Conservation (phyloP, 2,329 filamentous ascomycete genomes). For the Aspergillus carbonarius region DNA sequence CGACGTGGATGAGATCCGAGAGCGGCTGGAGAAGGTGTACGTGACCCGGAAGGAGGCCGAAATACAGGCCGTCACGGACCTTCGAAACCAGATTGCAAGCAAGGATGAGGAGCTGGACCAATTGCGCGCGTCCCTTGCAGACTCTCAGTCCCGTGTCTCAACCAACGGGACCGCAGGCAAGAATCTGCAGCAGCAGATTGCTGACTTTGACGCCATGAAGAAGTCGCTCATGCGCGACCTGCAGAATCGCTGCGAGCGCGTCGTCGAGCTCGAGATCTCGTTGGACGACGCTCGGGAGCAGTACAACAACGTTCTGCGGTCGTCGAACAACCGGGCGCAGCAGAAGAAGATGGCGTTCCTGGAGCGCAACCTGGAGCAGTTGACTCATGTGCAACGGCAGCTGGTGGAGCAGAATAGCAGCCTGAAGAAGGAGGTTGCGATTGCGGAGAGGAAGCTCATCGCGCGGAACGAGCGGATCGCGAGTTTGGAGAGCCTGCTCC, state of each 20-base stretch:
- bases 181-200: slow-evolving; percentile 95
- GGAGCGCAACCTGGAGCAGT: slow-evolving; percentile 94
- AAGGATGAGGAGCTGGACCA: slow-evolving; percentile 80
- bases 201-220: slow-evolving; percentile 99
- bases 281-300: slow-evolving; percentile 97
- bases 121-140: slow-evolving; percentile 76
- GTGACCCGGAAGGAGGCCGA: slow-evolving; percentile 72
- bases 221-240: slow-evolving; percentile 98
- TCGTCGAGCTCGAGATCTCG: slow-evolving; percentile 96
- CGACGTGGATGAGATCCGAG: slow-evolving; percentile 83
- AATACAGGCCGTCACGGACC: slow-evolving; percentile 69
- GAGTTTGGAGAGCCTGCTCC: slow-evolving; percentile 84
- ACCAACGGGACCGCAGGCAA: slow-evolving; percentile 66
- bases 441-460: slow-evolving; percentile 95
- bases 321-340: slow-evolving; percentile 95
- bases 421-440: slow-evolving; percentile 98
- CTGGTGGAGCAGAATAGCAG: slow-evolving; percentile 96
- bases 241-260: slow-evolving; percentile 95
- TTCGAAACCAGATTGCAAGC: slow-evolving; percentile 72
- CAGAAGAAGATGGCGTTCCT: slow-evolving; percentile 99
- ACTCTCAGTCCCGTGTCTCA: slow-evolving; percentile 55
- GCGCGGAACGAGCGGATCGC: slow-evolving; percentile 96
- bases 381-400: slow-evolving; percentile 95
- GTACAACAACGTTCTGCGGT: slow-evolving; percentile 96
- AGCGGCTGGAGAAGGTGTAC: slow-evolving; percentile 73